phyloP scores from a whole-genome alignment of 2,329 filamentous ascomycete genomes.

The Alternaria arborescens region DNA sequence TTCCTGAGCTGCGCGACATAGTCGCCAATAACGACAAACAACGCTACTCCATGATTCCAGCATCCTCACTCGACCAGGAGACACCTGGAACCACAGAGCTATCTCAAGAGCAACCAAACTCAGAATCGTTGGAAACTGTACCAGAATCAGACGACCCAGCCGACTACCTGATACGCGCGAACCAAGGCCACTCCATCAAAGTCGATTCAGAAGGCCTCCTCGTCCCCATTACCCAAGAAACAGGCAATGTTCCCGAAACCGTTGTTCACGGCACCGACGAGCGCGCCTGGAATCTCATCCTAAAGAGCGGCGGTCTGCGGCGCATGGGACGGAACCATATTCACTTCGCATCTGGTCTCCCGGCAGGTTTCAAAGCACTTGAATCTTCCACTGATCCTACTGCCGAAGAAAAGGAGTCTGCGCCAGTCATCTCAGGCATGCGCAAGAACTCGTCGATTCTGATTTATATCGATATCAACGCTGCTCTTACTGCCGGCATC shows the following conservation, averaged over 20 bases:
- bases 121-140: conserved; percentile 21
- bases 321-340: conserved; percentile 88
- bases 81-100: conserved; percentile 9
- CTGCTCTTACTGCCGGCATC: conserved; percentile 68
- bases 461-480: conserved; percentile 76
- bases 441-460: conserved; percentile 68
- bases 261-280: conserved; percentile 93
- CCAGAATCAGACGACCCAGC: conserved; percentile 59
- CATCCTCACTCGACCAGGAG: conserved; percentile 26
- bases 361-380: conserved; percentile 54
- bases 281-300: conserved; percentile 77
- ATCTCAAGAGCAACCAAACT: conserved; percentile 15
- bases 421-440: conserved; percentile 81
- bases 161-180: conserved; percentile 89
- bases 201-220: conserved; percentile 76
- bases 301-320: conserved; percentile 77
- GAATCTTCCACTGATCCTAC: conserved; percentile 25
- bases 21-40: conserved; percentile 87
- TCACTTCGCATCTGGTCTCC: conserved; percentile 83
- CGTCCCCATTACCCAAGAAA: conserved; percentile 66
- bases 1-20: conserved; percentile 74
- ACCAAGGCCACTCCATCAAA: conserved; percentile 90
- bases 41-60: conserved; percentile 80
- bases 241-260: conserved; percentile 66
- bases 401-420: conserved; percentile 34